These are phyloP conservation scores for Russula abietina DNA, from an alignment of 768 basidiomycete species.

Conservation along the genomic window DNA sequence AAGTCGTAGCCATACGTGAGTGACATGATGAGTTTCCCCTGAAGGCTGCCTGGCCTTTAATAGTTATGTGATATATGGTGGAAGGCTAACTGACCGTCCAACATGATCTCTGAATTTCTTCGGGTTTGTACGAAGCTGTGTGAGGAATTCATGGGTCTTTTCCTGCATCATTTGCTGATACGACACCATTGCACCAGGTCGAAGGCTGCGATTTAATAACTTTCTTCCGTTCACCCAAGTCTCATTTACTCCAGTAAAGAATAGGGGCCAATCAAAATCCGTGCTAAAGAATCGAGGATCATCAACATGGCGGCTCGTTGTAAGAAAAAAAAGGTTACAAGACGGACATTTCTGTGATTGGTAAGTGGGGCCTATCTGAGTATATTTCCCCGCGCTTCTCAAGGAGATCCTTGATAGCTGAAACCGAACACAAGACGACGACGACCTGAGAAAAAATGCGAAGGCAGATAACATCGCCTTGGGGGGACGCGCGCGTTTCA, in stretches of 20 bases:
- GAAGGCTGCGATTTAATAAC: constrained; percentile 11
- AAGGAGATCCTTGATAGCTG: constrained; percentile 43
- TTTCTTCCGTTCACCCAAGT: constrained; percentile 6
- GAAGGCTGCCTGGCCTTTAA: neutral
- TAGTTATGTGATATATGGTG: neutral
- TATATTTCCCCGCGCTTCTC: constrained; percentile 42
- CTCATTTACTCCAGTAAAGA: neutral
- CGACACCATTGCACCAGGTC: neutral
- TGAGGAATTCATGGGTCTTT: constrained; percentile 2
- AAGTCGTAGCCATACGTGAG: constrained; percentile 15
- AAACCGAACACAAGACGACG: constrained; percentile 43
- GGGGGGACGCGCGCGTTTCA: neutral
- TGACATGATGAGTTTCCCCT: constrained; percentile 10
- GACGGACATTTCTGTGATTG: constrained; percentile 6
- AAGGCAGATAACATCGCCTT: constrained; percentile 21
- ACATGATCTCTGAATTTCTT: neutral
- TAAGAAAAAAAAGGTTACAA: neutral
- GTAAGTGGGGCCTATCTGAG: constrained; percentile 11
- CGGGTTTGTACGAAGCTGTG: constrained; percentile 1
- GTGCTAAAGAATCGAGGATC: neutral
- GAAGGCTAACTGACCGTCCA: neutral
- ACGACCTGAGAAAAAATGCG: constrained; percentile 42
- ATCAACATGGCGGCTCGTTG: neutral
- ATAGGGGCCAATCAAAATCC: constrained; percentile 7
- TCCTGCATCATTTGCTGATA: constrained; percentile 6